Percentiles rank a stretch among this genome's conserved stretches.
Conservation (phyloP, 768 basidiomycete genomes). For the Flagelloscypha sp. region DNA sequence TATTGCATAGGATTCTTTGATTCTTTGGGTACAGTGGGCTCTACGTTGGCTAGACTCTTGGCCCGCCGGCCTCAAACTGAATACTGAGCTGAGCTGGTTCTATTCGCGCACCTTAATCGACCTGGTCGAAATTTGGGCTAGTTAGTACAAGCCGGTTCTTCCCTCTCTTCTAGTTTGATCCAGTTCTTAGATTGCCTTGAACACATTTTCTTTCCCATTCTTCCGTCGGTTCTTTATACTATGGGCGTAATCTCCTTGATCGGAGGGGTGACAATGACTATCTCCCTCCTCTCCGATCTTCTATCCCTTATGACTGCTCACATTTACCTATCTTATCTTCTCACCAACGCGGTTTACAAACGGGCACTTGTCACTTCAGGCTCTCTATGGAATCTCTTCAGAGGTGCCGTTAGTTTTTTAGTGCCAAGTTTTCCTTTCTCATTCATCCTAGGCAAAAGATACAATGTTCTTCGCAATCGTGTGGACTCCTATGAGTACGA, state of each 20-base stretch:
- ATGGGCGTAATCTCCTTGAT: slow-evolving; percentile 24
- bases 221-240: too few relatives aligned
- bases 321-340: slow-evolving; percentile 58
- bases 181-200: slow-evolving; percentile 17
- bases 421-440: not conserved
- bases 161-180: slow-evolving; percentile 1
- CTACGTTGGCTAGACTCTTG: slow-evolving; percentile 87
- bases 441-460: slow-evolving; percentile 70
- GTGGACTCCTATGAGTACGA: slow-evolving; percentile 88
- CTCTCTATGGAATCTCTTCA: slow-evolving; percentile 83
- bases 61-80: slow-evolving; percentile 95
- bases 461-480: slow-evolving; percentile 80
- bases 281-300: slow-evolving; percentile 61
- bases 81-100: slow-evolving; percentile 85
- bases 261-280: slow-evolving; percentile 52
- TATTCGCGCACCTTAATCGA: slow-evolving; percentile 67
- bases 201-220: slow-evolving; percentile 24
- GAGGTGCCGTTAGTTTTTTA: slow-evolving; percentile 42
- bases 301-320: slow-evolving; percentile 64
- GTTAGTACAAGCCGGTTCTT: slow-evolving; percentile 36
- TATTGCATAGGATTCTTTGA: slow-evolving; percentile 35
- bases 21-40: slow-evolving; percentile 40
- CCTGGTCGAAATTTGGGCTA: slow-evolving; percentile 60
- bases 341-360: slow-evolving; percentile 54
- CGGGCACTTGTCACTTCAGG: slow-evolving; percentile 48